Conservation (phyloP, 306 rosid species). For the Mucuna pruriens region DNA sequence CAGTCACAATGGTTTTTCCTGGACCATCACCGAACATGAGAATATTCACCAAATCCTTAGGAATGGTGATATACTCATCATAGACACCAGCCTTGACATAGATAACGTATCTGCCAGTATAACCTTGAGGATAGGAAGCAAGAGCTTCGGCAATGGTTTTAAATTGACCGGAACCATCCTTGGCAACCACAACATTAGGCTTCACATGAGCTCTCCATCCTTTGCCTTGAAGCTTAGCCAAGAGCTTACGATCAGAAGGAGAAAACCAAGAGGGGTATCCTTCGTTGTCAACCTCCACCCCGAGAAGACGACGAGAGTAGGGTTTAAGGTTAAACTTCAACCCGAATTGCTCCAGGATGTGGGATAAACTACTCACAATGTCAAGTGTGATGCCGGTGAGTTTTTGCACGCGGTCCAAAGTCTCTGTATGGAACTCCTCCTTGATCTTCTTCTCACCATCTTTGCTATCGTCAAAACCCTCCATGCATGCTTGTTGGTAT, state of each 20-base stretch:
- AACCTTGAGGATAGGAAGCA: conserved; percentile 47
- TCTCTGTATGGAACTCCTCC: not conserved
- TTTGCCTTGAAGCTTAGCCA: not conserved
- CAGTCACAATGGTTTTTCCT: conserved; percentile 56
- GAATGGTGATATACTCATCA: conserved; percentile 52
- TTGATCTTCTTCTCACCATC: conserved; percentile 39
- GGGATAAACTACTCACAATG: conserved; percentile 41
- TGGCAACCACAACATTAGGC: conserved; percentile 69
- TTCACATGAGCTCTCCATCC: not conserved
- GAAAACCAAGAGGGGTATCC: conserved; percentile 68
- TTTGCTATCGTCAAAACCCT: conserved; percentile 39
- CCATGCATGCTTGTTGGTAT: conserved; percentile 57
- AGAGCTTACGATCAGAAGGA: conserved; percentile 55
- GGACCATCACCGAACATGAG: conserved; percentile 82
- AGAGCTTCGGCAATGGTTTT: conserved; percentile 58
- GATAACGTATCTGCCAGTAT: conserved; percentile 53
- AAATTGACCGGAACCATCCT: conserved; percentile 68
- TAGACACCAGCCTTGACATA: conserved; percentile 74
- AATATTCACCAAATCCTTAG: conserved; percentile 33
- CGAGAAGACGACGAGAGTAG: conserved; percentile 57
- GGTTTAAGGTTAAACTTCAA: conserved; percentile 50
- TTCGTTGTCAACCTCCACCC: conserved; percentile 21
- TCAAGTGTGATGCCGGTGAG: conserved; percentile 64
- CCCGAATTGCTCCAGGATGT: conserved; percentile 37
- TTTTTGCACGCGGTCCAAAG: conserved; percentile 26